Base-by-base conservation (phyloP, 2,329 filamentous ascomycete species). In the Teratosphaeria pseudoeucalypti region DNA sequence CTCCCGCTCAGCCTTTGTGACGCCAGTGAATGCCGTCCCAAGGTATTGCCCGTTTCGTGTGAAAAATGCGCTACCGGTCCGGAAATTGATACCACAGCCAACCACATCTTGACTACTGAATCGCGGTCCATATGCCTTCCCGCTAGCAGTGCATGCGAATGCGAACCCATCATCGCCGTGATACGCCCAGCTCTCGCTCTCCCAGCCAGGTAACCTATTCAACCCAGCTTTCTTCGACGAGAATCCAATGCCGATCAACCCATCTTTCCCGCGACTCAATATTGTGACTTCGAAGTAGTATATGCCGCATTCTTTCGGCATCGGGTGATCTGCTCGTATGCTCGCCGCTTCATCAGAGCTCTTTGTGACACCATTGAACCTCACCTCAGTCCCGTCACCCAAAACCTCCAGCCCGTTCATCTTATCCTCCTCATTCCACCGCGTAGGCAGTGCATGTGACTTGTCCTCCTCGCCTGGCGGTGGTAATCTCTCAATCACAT, bases 271-370 rank as follows among this genome's bases (percentile, higher is more conserved):
- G 68, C 85, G 84, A 7, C 84, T 82, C 56, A 86, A 72, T 55
- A 90, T 82, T 9, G 82, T 83, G 37, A 85, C 79, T 68, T 99
- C 94, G 70, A 85, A 99, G 73, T 99, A 99, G 74, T 96, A 99
- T 61, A 99, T 87, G 1, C 94, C 94, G 65, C 89, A 94, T 69
- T 95, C 88, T 39, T 85, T 81, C 3, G 94, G 91, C 85, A 97
- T 96, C 55, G 86, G 83, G 71, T 91, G 81, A 72, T 99, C 88
- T 32, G 92, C 84, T 59, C 94, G 85, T 60, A 96, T 85, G 12
- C 89, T 84, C 39, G 85, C 90, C 19, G 90, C 89, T 72, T 97
- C 94, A 69, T 87, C 84, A 60, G 80, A 76, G 53, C 29, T 34
- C 71, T 84, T 84, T 49, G 77, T 76, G 11, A 78, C 73, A 26